Percentiles rank a stretch among this genome's conserved stretches.
phyloP scores from a whole-genome alignment of 202 grass and related monocot genomes.

The Schoenoplectus triqueter region DNA sequence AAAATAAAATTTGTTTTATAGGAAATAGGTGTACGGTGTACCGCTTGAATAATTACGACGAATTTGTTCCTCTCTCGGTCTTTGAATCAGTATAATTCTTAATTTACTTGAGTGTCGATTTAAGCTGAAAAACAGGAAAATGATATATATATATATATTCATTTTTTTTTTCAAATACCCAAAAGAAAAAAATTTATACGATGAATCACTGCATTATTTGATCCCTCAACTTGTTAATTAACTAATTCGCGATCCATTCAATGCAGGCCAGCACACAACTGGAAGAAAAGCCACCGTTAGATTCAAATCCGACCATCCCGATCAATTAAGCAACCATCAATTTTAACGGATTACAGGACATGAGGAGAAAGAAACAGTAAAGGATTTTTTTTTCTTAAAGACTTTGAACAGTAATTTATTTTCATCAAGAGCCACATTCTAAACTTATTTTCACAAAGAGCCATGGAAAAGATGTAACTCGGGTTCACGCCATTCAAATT shows the following conservation, averaged over 20 bases:
- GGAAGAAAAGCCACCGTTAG: not conserved
- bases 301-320: not conserved
- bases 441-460: no score
- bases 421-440: no score
- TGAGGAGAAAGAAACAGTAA: not conserved
- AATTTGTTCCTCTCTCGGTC: not conserved
- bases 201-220: not conserved
- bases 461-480: no score
- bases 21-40: not conserved
- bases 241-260: not conserved
- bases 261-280: not conserved
- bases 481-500: no score
- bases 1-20: not conserved
- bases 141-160: not conserved
- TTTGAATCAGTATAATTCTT: not conserved
- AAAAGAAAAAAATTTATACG: not conserved
- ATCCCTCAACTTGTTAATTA: not conserved
- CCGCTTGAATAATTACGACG: not conserved
- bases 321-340: not conserved
- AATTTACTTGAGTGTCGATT: not conserved
- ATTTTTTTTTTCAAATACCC: not conserved
- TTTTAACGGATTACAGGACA: not conserved
- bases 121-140: not conserved
- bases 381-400: not conserved
- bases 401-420: no score